Evolutionary conservation across 352 stramenopile species (phyloP), one percentile per base, ranked within the genome.

Genomic region (Phytophthora rubi): DNA sequence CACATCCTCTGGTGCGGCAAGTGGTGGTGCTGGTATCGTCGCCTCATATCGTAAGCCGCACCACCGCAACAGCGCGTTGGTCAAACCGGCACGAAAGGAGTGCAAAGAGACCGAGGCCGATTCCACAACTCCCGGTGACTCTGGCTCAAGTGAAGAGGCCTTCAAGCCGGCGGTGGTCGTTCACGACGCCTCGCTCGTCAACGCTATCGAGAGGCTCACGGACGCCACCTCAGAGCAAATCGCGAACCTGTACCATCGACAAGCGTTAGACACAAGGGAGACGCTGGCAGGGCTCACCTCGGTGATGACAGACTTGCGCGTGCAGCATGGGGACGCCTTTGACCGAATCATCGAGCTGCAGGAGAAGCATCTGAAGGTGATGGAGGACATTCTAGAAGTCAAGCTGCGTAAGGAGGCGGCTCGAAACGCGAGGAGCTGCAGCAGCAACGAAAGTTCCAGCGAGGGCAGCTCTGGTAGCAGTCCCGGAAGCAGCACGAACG

Each of bases 301-400:
- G 2, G 81, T 80, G 4, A 79, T 93, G 53, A 80, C 81, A 10
- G 80, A 88, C 48, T 56, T 93, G 35, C 81, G 82, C 6, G 70
- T 79, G 42, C 75, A 89, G 48, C 81, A 91, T 4, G 68, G 77
- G 7, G 61, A 70, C 4, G 72, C 81, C 2, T 77, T 90, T 52
- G 68, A 67, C 0, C 73, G 79, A 10, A 74, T 91, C 13, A 82
- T 93, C 32, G 65, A 88, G 70, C 63, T 93, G 26, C 82, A 92
- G 56, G 81, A 91, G 65, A 86, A 89, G 45, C 76, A 89, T n/a
- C 58, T 93, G 3, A 79, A 90, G 26, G 77, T 88, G 45, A 84
- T 87, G 79, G 72, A 91, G 57, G 70, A 71, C 23, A 84, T 93
- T 6, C 30, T 93, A 63, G 72, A 87, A 44, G 62, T 86, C 45